Conservation (phyloP, 306 rosid genomes). For the Prunus campanulata region DNA sequence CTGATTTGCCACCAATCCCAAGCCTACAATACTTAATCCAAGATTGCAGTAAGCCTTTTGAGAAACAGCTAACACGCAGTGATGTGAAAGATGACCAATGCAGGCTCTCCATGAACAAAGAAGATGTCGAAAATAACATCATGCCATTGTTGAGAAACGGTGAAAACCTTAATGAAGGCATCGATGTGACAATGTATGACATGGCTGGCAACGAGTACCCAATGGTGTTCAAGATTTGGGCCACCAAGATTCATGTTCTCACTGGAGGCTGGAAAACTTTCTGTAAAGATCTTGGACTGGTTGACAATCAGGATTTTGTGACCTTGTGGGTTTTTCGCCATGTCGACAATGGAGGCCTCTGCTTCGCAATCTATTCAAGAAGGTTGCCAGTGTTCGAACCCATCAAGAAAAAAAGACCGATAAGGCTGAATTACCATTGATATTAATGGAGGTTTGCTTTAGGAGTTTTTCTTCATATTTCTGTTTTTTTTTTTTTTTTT, state of each 20-base stretch:
- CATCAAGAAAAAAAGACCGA: not conserved
- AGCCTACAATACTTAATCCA: not conserved
- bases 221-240: constrained; percentile 10
- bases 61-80: constrained; percentile 6
- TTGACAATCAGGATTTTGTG: not conserved
- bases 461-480: too few relatives aligned
- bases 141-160: not conserved
- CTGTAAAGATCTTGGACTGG: not conserved
- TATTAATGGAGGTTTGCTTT: too few relatives aligned
- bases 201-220: not conserved
- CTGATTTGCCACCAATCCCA: constrained; percentile 1
- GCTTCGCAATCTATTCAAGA: not conserved
- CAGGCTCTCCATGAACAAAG: constrained; percentile 16
- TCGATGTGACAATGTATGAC: constrained; percentile 1
- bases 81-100: constrained; percentile 10
- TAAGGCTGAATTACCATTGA: not conserved
- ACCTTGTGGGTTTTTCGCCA: constrained; percentile 11
- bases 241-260: not conserved
- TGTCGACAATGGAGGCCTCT: not conserved
- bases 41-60: constrained; percentile 13
- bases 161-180: not conserved
- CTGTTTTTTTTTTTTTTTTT: too few relatives aligned
- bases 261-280: constrained; percentile 9
- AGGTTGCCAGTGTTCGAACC: not conserved
- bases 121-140: not conserved